Percentiles rank a stretch among this genome's conserved stretches.
These are phyloP conservation scores for Pythium oligandrum DNA, from an alignment of 352 stramenopile genomes.

Conservation along the genomic window DNA sequence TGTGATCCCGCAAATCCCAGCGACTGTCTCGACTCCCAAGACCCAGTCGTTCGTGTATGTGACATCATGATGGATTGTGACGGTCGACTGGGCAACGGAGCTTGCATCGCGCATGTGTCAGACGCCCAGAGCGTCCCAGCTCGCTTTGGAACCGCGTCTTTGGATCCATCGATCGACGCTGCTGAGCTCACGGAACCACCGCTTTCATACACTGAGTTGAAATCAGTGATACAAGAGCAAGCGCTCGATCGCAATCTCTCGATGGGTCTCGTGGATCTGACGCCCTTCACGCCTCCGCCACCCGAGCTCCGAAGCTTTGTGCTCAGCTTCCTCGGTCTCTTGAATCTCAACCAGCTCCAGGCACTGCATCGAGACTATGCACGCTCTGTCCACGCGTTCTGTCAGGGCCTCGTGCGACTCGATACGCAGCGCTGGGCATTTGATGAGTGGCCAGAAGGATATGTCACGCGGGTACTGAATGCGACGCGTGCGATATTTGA, in stretches of 20 bases:
- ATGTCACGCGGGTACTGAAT: slow-evolving; percentile 37
- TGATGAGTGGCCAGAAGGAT: slow-evolving; percentile 47
- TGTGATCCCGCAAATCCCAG: slow-evolving; percentile 31
- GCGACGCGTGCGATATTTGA: slow-evolving; percentile 50
- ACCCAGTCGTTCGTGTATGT: slow-evolving; percentile 35
- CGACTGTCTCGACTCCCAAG: slow-evolving; percentile 21
- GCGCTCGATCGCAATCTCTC: too few relatives aligned
- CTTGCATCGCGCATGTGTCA: slow-evolving; percentile 29
- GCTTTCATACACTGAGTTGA: slow-evolving; percentile 27
- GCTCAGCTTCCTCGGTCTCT: slow-evolving; percentile 54
- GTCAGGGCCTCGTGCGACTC: slow-evolving; percentile 44
- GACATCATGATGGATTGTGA: slow-evolving; percentile 36
- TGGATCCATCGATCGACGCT: neutral
- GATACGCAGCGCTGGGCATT: slow-evolving; percentile 58
- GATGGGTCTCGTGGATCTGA: too few relatives aligned
- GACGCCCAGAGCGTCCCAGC: slow-evolving; percentile 12
- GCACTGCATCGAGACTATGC: slow-evolving; percentile 31
- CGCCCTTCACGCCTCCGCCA: slow-evolving; percentile 26
- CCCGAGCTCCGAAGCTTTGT: slow-evolving; percentile 51
- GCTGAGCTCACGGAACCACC: neutral
- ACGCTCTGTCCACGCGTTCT: slow-evolving; percentile 41
- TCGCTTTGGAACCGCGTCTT: slow-evolving; percentile 28
- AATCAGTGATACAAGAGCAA: neutral
- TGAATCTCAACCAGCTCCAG: slow-evolving; percentile 49
- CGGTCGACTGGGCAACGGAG: slow-evolving; percentile 44